Percentiles rank a stretch among this genome's conserved stretches.
Conservation (phyloP, 2,329 filamentous ascomycete genomes). For the Beauveria caledonica region DNA sequence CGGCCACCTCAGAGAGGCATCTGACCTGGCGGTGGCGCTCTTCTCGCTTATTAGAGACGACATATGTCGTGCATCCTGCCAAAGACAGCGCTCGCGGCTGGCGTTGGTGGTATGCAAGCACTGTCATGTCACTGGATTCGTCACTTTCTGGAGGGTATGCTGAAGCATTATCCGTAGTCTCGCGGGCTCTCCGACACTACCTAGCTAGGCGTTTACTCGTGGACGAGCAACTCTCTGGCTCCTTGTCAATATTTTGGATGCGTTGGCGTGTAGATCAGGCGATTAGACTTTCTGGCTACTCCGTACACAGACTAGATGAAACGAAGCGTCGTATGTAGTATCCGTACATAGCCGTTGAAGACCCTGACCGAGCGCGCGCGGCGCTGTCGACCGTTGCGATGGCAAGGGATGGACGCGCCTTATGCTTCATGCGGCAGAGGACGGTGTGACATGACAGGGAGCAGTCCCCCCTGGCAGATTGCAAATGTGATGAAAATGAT, state of each 20-base stretch:
- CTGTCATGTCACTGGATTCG: not conserved
- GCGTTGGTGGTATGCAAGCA: not conserved
- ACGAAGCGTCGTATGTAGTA: too few relatives aligned
- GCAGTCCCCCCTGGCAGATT: not conserved
- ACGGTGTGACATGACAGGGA: not conserved
- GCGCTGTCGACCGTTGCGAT: too few relatives aligned
- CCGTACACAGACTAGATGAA: too few relatives aligned
- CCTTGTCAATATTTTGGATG: not conserved
- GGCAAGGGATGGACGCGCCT: too few relatives aligned
- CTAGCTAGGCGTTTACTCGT: not conserved
- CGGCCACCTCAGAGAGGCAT: not conserved
- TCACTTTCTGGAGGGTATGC: not conserved
- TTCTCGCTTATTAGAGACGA: not conserved
- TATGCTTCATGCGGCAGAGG: not conserved
- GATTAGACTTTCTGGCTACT: not conserved
- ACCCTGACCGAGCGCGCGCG: too few relatives aligned
- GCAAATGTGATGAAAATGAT: not conserved
- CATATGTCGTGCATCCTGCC: conserved; percentile 7
- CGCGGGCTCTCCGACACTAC: not conserved
- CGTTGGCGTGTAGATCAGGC: too few relatives aligned
- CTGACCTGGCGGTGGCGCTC: not conserved
- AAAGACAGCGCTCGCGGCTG: not conserved
- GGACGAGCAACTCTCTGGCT: not conserved
- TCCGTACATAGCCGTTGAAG: too few relatives aligned
- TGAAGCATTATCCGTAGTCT: not conserved